Percentiles rank a stretch among this genome's conserved stretches.
Evolutionary conservation across 257 asterid species (phyloP).

Genomic region (Nicotiana benthamiana): DNA sequence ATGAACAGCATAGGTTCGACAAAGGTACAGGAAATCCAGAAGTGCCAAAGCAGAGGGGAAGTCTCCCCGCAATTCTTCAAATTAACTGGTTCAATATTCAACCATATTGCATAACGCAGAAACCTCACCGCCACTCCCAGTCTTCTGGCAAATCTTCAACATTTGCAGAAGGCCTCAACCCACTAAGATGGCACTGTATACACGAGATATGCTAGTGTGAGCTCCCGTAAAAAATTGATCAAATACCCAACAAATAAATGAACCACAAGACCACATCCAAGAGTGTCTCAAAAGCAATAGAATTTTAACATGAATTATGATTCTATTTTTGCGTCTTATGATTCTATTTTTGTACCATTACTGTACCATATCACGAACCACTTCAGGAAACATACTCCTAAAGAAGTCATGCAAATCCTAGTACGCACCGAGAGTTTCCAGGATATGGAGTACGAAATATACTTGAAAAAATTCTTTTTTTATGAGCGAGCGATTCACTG

Average conservation of each 20-base stretch:
- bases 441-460: not conserved
- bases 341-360: not conserved
- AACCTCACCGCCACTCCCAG: not conserved
- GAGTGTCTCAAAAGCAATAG: not conserved
- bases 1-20: not conserved
- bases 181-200: constrained; percentile 14
- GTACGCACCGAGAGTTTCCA: not conserved
- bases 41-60: not conserved
- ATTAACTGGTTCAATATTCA: not conserved
- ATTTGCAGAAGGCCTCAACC: not conserved
- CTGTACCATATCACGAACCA: not conserved
- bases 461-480: too few relatives aligned
- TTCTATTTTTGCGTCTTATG: too few relatives aligned
- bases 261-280: not conserved
- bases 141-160: not conserved
- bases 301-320: not conserved
- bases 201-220: not conserved
- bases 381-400: not conserved
- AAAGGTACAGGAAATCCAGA: not conserved
- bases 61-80: constrained; percentile 5
- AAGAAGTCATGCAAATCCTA: not conserved
- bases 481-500: not conserved
- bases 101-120: not conserved
- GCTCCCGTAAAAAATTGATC: not conserved
- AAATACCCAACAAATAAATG: not conserved